phyloP scores from a whole-genome alignment of 192 early-diverging fungal genomes.

The Linnemannia schmuckeri region DNA sequence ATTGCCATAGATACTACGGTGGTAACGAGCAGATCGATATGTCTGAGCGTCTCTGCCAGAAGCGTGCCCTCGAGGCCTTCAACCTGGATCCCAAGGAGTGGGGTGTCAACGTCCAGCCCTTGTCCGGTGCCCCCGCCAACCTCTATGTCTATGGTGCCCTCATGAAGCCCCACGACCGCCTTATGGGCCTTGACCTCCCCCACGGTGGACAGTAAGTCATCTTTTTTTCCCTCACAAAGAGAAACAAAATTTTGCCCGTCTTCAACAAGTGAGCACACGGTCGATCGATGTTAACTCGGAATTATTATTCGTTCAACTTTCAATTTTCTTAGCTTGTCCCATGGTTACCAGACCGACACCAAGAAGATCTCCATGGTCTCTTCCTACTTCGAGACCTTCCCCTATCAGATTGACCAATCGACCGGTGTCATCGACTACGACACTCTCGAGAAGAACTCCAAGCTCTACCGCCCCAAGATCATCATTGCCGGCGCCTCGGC shows the following conservation, averaged over 20 bases:
- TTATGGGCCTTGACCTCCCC: slow-evolving; percentile 98
- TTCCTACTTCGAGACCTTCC: slow-evolving; percentile 95
- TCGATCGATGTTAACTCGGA: neutral
- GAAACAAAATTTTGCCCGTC: neutral
- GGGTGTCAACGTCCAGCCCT: slow-evolving; percentile 98
- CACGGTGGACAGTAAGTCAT: slow-evolving; percentile 95
- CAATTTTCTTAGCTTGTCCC: slow-evolving; percentile 80
- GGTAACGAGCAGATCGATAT: slow-evolving; percentile 98
- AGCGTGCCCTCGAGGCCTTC: slow-evolving; percentile 96
- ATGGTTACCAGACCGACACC: slow-evolving; percentile 96
- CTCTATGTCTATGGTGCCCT: slow-evolving; percentile 96
- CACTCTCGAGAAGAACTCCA: slow-evolving; percentile 82
- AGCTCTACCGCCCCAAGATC: slow-evolving; percentile 94
- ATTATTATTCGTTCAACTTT: slow-evolving; percentile 11
- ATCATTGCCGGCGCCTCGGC: slow-evolving; percentile 96
- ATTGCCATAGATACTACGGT: slow-evolving; percentile 87
- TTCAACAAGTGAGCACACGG: neutral
- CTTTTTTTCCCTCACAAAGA: neutral
- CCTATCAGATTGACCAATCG: slow-evolving; percentile 91
- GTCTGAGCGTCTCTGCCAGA: slow-evolving; percentile 94
- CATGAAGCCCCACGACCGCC: slow-evolving; percentile 95
- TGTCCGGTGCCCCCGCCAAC: slow-evolving; percentile 98
- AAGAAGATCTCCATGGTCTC: slow-evolving; percentile 98
- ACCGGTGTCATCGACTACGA: slow-evolving; percentile 97
- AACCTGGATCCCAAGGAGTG: slow-evolving; percentile 84